Evolutionary conservation across 2,329 filamentous ascomycete genomes (phyloP), one percentile per base, ranked within the genome.

Genomic region (Thelonectria blattea): DNA sequence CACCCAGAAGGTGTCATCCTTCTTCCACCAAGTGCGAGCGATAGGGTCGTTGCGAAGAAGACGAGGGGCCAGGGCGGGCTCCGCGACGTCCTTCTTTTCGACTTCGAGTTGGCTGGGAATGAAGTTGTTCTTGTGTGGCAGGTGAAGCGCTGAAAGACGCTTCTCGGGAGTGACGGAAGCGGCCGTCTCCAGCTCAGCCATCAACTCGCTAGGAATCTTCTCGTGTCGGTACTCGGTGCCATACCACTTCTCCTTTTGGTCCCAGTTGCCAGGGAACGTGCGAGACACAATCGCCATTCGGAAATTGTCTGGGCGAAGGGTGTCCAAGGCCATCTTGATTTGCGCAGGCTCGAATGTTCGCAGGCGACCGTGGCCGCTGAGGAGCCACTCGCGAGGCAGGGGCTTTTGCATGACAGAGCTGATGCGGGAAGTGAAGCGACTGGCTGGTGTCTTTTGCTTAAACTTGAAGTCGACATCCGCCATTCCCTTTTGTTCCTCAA

Each of bases 1-100:
- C 10, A 98, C 95, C 93, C 94, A 98, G 77, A 98, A 99, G 0
- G 89, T 93, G 69, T 99, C 95, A 71, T 99, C 95, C 78, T 98
- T 98, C 81, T 99, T 99, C 82, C 89, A 97, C 95, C 95, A 99
- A 3, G 92, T 90, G 30, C 93, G 88, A 1, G 91, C 88, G 34
- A 88, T 80, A 6, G 88, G 83, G 67, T 97, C 94, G 69, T 96
- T 93, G 66, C 93, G 88, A 63, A 99, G 89, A 22, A 99, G 82
- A 62, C 88, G 90, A 0, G 95, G 95, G 1, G 87, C 82, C 56
- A 90, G 84, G 0, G 88, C 81, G 1, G 93, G 90, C 67, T 91
- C 86, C 24, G 87, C 82, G n/a, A 95, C 85, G 37, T 96, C 91
- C 76, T 92, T 96, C 83, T 95, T 97, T 75, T 97, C 93, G 2